Evolutionary conservation across 2,329 filamentous ascomycete genomes (phyloP).

Genomic region (Didymella keratinophila): DNA sequence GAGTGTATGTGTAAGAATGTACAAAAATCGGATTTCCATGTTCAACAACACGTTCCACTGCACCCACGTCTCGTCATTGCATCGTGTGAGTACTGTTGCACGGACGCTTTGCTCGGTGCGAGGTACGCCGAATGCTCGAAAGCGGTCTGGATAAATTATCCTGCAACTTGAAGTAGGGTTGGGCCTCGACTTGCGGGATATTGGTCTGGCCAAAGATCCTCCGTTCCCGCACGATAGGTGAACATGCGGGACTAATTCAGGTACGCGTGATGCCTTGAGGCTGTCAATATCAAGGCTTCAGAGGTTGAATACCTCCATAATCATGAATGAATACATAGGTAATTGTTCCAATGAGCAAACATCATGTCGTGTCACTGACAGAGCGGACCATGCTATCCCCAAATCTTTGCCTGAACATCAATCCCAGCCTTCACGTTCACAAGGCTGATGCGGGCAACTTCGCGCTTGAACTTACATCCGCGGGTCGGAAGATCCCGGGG

Average conservation of each 20-base stretch:
- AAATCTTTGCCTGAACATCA: neutral
- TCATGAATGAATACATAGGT: fast-evolving
- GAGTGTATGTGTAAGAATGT: constrained; percentile 44
- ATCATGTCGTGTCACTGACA: neutral
- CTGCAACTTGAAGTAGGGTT: neutral
- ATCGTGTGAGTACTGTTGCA: constrained; percentile 5
- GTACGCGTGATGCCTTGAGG: constrained; percentile 5
- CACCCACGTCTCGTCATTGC: neutral
- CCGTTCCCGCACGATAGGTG: constrained; percentile 19
- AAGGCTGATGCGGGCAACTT: constrained; percentile 13
- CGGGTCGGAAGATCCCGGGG: constrained; percentile 43
- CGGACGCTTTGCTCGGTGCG: constrained; percentile 18
- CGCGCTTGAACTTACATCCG: constrained; percentile 26
- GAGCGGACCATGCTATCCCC: too few relatives aligned
- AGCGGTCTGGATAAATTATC: constrained; percentile 13
- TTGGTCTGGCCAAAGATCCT: constrained; percentile 16
- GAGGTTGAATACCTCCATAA: neutral
- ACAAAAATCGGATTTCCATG: constrained; percentile 34
- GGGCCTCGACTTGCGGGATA: constrained; percentile 18
- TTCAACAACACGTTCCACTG: constrained; percentile 2
- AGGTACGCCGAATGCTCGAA: constrained; percentile 20
- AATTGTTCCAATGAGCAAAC: neutral
- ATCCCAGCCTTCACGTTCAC: neutral
- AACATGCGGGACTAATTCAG: constrained; percentile 10
- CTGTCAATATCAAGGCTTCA: constrained; percentile 2